Conservation (phyloP, 345 rosid genomes). For the Cochlearia excelsa region DNA sequence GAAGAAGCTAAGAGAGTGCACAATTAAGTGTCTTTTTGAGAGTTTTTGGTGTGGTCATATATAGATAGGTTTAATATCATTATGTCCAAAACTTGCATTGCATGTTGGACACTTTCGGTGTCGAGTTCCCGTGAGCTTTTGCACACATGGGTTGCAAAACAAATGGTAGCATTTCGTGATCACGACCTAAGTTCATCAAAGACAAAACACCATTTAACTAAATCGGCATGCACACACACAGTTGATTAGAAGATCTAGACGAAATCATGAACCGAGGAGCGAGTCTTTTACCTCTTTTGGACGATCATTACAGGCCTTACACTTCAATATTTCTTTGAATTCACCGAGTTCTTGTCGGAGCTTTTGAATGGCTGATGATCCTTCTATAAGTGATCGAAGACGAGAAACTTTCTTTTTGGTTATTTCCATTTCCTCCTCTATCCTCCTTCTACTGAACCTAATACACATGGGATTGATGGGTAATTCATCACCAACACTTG, state of each 20-base stretch:
- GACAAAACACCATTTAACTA: not conserved
- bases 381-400: slow-evolving; percentile 62
- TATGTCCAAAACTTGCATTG: slow-evolving; percentile 74
- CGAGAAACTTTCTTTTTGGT: slow-evolving; percentile 57
- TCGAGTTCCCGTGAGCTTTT: slow-evolving; percentile 63
- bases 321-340: slow-evolving; percentile 86
- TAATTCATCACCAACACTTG: slow-evolving; percentile 13
- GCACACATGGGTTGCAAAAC: slow-evolving; percentile 86
- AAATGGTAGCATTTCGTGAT: slow-evolving; percentile 95
- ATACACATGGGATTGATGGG: slow-evolving; percentile 8
- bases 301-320: slow-evolving; percentile 79
- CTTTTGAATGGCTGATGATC: slow-evolving; percentile 66
- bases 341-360: slow-evolving; percentile 76
- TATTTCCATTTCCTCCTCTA: slow-evolving; percentile 70
- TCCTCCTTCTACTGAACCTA: slow-evolving; percentile 76
- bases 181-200: slow-evolving; percentile 63
- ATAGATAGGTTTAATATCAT: slow-evolving; percentile 93
- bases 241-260: not conserved
- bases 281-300: slow-evolving; percentile 71
- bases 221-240: not conserved
- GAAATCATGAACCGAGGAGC: not conserved
- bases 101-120: slow-evolving; percentile 90
- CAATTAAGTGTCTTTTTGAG: not conserved
- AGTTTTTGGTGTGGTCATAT: slow-evolving; percentile 41
- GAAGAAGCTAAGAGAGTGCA: not conserved